Percentiles rank a stretch among this genome's conserved stretches.
Evolutionary conservation across 1,139 yeast species (phyloP).

Genomic region (Spathaspora sp.): DNA sequence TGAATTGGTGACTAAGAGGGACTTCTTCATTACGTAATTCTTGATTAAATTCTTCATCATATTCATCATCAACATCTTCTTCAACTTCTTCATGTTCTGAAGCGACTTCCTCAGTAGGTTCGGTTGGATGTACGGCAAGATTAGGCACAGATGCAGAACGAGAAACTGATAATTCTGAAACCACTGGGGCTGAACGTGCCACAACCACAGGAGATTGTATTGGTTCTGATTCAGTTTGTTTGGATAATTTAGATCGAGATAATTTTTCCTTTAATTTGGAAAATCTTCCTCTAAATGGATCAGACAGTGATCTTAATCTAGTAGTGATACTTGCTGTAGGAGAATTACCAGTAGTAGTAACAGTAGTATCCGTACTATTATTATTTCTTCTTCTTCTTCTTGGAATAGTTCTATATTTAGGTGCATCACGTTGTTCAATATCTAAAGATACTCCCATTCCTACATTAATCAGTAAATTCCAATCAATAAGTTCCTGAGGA

Average conservation of each 20-base stretch:
- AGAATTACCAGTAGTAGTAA: neutral
- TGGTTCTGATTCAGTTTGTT: neutral
- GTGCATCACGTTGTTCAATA: slow-evolving; percentile 56
- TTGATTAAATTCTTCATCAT: slow-evolving; percentile 21
- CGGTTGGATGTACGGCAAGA: slow-evolving; percentile 5
- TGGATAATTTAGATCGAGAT: slow-evolving; percentile 2
- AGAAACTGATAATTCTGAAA: neutral
- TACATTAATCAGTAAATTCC: slow-evolving; percentile 59
- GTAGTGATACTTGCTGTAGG: neutral
- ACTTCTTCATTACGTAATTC: slow-evolving; percentile 16
- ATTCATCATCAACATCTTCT: slow-evolving; percentile 16
- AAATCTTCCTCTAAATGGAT: slow-evolving; percentile 21
- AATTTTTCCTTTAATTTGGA: slow-evolving; percentile 21
- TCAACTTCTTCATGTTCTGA: slow-evolving; percentile 1
- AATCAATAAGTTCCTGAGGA: slow-evolving; percentile 59
- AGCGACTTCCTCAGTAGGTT: neutral
- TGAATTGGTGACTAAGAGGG: slow-evolving; percentile 33
- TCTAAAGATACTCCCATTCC: slow-evolving; percentile 71
- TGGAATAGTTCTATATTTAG: slow-evolving; percentile 73
- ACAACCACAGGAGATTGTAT: neutral
- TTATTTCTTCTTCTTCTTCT: slow-evolving; percentile 50
- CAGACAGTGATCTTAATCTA: slow-evolving; percentile 14
- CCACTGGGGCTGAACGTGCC: neutral
- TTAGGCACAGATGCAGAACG: slow-evolving; percentile 21
- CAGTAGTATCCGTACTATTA: neutral